Evolutionary conservation across 2,329 filamentous ascomycete genomes (phyloP), one percentile per base, ranked within the genome.

Genomic region (Talaromyces sp.): DNA sequence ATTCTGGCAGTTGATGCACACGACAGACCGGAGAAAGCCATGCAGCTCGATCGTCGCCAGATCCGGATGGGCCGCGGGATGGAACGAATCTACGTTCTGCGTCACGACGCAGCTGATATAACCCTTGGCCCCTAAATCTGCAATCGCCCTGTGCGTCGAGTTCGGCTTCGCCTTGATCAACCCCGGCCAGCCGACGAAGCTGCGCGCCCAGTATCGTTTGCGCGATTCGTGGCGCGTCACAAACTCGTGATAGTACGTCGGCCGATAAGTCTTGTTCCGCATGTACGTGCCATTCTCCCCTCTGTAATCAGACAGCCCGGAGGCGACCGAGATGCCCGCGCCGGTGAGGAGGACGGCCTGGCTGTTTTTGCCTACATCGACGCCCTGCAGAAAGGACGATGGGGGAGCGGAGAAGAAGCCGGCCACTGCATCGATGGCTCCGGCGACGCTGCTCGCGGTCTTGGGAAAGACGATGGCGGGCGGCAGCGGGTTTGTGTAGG

Each of bases 1-100:
- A 58, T 82, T 85, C 58, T 81, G 82, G 76, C 95, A 99, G 67
- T 86, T 90, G 13, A 89, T 84, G 77, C 95, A 99, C 57, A 92
- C 83, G 31, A 92, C 84, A 31, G 88, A 86, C 65, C 93, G 85
- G 55, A 99, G 82, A 75, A 95, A 96, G 66, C 95, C 95, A 74
- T 99, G 95, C 55, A 99, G 82, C 75, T 98, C 93, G 52, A 96
- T 79, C 10, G 90, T 95, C 6, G 85, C 83, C 50, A 93, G 76
- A 10, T 80, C 71, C 0, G 92, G 90, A 73, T 97, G 93, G 0
- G 91, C 89, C 62, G 78, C 78, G 2, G 83, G 81, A 75, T 99
- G 95, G 72, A 99, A 96, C 2, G 92, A 96, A 77, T 99, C 95
- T 56, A 99, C 95, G 71, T 98, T 98, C 73, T 99, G 95, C 46